These are phyloP conservation scores for Chaetomium olivaceum DNA, from an alignment of 2,329 filamentous ascomycete genomes.

Conservation along the genomic window DNA sequence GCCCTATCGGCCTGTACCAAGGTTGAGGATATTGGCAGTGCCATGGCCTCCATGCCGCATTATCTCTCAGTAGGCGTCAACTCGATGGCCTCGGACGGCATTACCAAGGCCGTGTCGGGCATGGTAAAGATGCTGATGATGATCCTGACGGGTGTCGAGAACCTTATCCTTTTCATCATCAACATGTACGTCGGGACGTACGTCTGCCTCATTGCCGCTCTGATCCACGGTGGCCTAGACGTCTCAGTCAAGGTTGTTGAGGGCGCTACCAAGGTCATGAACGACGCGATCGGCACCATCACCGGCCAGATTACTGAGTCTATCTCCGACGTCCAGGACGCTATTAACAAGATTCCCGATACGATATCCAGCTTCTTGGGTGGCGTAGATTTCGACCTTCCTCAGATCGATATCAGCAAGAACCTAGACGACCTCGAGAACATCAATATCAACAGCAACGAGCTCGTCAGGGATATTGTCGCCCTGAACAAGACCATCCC, in stretches of 20 bases:
- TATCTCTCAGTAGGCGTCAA: constrained; percentile 91
- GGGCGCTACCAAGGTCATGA: constrained; percentile 49
- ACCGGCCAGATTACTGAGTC: constrained; percentile 57
- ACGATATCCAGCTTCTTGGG: constrained; percentile 30
- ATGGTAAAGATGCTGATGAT: constrained; percentile 78
- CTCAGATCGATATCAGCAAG: constrained; percentile 63
- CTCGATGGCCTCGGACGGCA: constrained; percentile 73
- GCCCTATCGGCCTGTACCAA: constrained; percentile 86
- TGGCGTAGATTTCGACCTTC: constrained; percentile 52
- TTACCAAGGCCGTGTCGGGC: constrained; percentile 77
- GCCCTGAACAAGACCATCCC: constrained; percentile 78
- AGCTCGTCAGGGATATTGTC: constrained; percentile 67
- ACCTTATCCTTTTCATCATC: constrained; percentile 88
- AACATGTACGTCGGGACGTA: constrained; percentile 90
- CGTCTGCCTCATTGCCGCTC: constrained; percentile 82
- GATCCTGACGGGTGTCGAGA: constrained; percentile 78
- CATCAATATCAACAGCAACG: constrained; percentile 66
- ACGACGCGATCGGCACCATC: constrained; percentile 53
- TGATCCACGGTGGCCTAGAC: constrained; percentile 76
- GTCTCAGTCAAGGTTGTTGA: constrained; percentile 53
- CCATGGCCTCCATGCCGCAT: constrained; percentile 97
- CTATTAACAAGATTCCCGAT: constrained; percentile 54
- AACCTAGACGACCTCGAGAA: constrained; percentile 66
- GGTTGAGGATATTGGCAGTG: constrained; percentile 89
- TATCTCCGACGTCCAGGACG: constrained; percentile 43